Base-by-base conservation (phyloP, 2,329 filamentous ascomycete genomes). In the Fusarium nanum region DNA sequence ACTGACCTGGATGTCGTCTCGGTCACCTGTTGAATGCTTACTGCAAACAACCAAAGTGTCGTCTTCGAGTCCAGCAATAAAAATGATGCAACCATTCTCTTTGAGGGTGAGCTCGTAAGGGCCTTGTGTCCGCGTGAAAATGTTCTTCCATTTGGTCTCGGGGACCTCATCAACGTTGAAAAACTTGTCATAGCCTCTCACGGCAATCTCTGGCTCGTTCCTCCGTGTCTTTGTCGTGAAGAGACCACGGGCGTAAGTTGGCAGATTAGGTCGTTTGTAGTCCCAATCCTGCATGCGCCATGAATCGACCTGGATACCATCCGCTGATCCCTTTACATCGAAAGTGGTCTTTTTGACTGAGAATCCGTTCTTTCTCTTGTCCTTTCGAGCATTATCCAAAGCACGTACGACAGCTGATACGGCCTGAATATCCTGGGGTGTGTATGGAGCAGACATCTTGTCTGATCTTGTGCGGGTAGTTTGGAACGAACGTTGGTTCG, bases 1-100 rank as follows among this genome's bases (percentile, higher is more conserved):
- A 81, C 93, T 98, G 60, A 92, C 71, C 30, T 89, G 86, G 7
- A 84, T 81, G 76, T 97, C 93, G 23, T 81, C 81, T n/a, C 95
- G 88, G 25, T 88, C 84, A 9, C 96, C 96, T 0, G 94, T 98
- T 1, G 96, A 98, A 79, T 99, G 96, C 78, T 99, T 99, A 85
- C 95, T 98, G 87, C 95, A 98, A n/a, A 99, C 94, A 10, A 99
- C 84, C 12, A 99, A 84, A 3, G 93, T 93, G 37, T 89, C 94
- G 75, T 98, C 94, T 75, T 97, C 93, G 23, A 99, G 85, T 16
- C 94, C 96, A 18, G 94, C 91, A 46, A 99, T 90, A 83, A 99
- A 99, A 73, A 99, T 98, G 80, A 99, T 99, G 80, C 96, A 99
- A n/a, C 96, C 96, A 76, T 99, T 99, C 81, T 99, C 96, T 82